Base-by-base conservation (phyloP, 257 asterid species). In the Schizonepeta tenuifolia region DNA sequence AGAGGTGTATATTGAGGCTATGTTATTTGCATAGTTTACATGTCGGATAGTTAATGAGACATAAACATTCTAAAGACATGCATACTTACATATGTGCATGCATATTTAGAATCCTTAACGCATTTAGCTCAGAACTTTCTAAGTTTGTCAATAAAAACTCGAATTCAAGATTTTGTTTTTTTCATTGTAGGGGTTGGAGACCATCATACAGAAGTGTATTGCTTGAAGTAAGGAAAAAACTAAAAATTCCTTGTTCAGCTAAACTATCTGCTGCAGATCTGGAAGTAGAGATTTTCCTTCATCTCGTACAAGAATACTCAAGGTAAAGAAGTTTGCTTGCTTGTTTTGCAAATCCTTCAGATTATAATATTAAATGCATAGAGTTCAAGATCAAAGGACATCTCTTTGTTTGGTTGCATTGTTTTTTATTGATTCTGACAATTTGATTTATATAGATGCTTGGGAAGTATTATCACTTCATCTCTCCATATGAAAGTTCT, bases 251-350 rank as follows among this genome's bases (percentile, higher is more conserved):
- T 51, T 95, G 99, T 80, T 95, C 98, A 31, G 72, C 92, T 73
- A 92, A 92, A 79, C 74, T 95, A 77, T 79, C 96, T 10, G 81
- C 92, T 3, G 96, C 87, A 87, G 97, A 86, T 78, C 86, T 95
- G 58, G 99, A 95, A 78, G 86, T 79, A 6, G 99, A 95, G 92
- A 90, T 92, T 65, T 95, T 87, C 81, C 98, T 95, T 80, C 93
- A 90, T 82, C 89, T 95, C 80, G 77, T 90, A 80, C 94, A 87
- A 58, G 95, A 95, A 73, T 87, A 84, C 69, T 82, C 99, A 20
- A 88, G 97, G 99, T 92, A 83, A 55, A 65, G 21, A 50, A 60
- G 56, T 36, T 59, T 33, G 35, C n/a, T 46, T 33, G 35, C 15
- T 46, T 74, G 57, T 26, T 28, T 35, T 66, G 14, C 35, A 10